Evolutionary conservation across 1,284 basidiomycete species (phyloP).

Genomic region (Polyporus tsugae): DNA sequence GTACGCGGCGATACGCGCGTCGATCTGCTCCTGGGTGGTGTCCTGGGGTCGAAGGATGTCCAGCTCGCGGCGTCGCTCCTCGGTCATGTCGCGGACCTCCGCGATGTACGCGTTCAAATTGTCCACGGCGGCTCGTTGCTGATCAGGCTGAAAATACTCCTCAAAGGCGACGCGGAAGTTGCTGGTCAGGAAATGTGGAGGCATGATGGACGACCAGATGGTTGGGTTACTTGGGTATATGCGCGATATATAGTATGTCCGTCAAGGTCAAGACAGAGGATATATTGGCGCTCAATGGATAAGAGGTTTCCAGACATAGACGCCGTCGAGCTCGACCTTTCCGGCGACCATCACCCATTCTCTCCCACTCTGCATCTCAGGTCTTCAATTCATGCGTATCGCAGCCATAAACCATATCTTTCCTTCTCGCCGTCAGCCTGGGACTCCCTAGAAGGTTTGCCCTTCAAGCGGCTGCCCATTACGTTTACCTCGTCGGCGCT

Average conservation of each 20-base stretch:
- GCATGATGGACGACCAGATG: constrained; percentile 14
- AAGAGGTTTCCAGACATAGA: background rate
- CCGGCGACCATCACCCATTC: background rate
- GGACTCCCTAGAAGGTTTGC: background rate
- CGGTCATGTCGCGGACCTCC: constrained; percentile 35
- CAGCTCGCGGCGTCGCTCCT: constrained; percentile 34
- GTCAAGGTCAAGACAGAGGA: background rate
- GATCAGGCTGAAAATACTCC: constrained; percentile 32
- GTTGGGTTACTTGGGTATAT: background rate
- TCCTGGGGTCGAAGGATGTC: constrained; percentile 35
- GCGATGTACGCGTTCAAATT: constrained; percentile 32
- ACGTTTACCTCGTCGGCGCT: background rate
- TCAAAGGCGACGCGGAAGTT: constrained; percentile 36
- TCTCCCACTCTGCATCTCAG: background rate
- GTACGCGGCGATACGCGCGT: constrained; percentile 30
- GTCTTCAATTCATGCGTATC: background rate
- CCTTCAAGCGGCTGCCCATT: background rate
- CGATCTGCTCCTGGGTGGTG: constrained; percentile 29
- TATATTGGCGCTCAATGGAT: background rate
- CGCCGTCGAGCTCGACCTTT: background rate
- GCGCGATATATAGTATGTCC: background rate
- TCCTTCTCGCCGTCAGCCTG: background rate
- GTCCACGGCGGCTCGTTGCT: constrained; percentile 35
- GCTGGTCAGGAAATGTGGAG: constrained; percentile 34
- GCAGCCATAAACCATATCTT: background rate